Base-by-base conservation (phyloP, 2,329 filamentous ascomycete genomes). In the Niveomyces coronatus region DNA sequence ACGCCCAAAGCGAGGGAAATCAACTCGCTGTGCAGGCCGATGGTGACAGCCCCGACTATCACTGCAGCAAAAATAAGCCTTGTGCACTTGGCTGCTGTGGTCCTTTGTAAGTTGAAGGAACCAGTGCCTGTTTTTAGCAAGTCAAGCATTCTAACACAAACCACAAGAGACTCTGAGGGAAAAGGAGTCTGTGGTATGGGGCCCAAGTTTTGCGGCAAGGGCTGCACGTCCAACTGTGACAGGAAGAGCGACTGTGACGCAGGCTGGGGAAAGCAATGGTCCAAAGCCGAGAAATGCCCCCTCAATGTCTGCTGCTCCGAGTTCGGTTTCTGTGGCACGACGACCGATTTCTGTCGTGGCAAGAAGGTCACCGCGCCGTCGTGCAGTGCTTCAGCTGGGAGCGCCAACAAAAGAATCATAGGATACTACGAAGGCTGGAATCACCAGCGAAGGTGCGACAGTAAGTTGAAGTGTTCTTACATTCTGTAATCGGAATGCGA, bases 301-400 rank as follows among this genome's bases (percentile, higher is more conserved):
- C 50, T 63, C 16, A 60, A 63, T 37, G 59, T 61, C 9, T 64
- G 60, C 45, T 62, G 61, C 44, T 48, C 45, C 31, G 31, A 50
- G 18, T 50, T 35, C 28, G 55, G 58, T 28, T 62, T 58, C 46
- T 63, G 58, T 35, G 55, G 57, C 4, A 47, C 33, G 4, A 50
- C 48, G 8, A 22, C 30, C 5, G 49, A 51, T 5, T 57, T 54
- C 37, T 58, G 53, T 39, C 27, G 29, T 7, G 36, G 35, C 4
- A 39, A 40, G 3, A 32, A 35, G 30, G 43, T 52, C 6, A 24
- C 14, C 4, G 27, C 18, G 35, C 47, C 45, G 4, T 39, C 30
- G 8, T 32, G 31, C 31, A 32, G 31, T 9, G 31, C 15, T 11
- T 24, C 44, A 38, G 34, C 9, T 3, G 42, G n/a, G 17, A 5